These are phyloP conservation scores for Aspergillus bertholletiae DNA, from an alignment of 495 filamentous ascomycete species.

Conservation along the genomic window DNA sequence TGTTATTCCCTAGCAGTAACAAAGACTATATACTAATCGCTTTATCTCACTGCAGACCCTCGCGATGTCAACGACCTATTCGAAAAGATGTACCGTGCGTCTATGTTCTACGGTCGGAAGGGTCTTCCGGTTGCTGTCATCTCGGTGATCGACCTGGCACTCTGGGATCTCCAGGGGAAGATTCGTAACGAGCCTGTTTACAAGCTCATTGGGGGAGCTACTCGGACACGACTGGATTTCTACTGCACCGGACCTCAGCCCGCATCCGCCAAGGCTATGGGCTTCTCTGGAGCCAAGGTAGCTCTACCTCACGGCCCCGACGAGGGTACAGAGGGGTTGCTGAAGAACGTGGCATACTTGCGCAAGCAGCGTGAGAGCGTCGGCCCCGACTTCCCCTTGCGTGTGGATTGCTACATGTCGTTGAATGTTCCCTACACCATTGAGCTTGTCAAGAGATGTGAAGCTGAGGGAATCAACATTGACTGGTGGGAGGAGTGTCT, in stretches of 20 bases:
- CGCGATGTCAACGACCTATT: constrained; percentile 84
- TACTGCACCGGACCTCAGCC: constrained; percentile 93
- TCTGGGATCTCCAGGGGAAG: constrained; percentile 91
- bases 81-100: constrained; percentile 92
- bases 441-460: constrained; percentile 77
- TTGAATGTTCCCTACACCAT: constrained; percentile 90
- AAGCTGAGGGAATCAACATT: constrained; percentile 75
- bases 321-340: constrained; percentile 73
- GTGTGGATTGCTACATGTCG: constrained; percentile 97
- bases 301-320: constrained; percentile 85
- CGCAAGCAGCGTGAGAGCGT: constrained; percentile 78
- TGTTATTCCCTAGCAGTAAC: not conserved
- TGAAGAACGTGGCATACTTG: constrained; percentile 86
- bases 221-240: constrained; percentile 75
- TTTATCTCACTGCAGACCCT: constrained; percentile 52
- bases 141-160: constrained; percentile 85
- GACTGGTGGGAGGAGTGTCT: constrained; percentile 97
- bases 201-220: constrained; percentile 86
- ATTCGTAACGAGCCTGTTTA: constrained; percentile 90
- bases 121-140: constrained; percentile 87
- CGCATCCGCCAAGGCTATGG: constrained; percentile 69
- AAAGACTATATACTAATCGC: not conserved
- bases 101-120: constrained; percentile 94
- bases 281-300: constrained; percentile 86
- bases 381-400: constrained; percentile 85